Conservation (phyloP, 2,329 filamentous ascomycete species). For the Xylariomycetidae sp. region DNA sequence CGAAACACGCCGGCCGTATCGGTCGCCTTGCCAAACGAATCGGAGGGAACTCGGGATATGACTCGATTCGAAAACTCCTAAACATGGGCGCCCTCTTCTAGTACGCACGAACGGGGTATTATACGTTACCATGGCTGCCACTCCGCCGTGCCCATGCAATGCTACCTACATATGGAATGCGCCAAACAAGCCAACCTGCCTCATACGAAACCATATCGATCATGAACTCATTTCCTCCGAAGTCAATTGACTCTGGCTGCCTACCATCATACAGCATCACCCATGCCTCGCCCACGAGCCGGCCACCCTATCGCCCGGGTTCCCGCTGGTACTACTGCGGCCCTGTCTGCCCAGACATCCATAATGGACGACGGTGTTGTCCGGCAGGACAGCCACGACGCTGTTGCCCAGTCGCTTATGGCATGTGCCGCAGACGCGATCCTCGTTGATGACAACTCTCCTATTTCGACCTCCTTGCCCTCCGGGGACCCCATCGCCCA, state of each 20-base stretch:
- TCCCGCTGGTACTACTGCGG: slow-evolving; percentile 29
- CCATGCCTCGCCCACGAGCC: slow-evolving; percentile 26
- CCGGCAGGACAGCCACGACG: slow-evolving; percentile 83
- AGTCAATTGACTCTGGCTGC: no score
- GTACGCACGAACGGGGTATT: slow-evolving; percentile 16
- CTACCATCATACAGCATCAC: no score
- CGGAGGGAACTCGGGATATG: no score
- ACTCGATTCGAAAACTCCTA: no score
- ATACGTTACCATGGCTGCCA: slow-evolving; percentile 8
- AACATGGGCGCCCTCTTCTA: no score
- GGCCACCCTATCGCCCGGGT: slow-evolving; percentile 26
- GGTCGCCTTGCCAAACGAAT: no score
- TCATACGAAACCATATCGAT: no score
- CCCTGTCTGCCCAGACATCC: slow-evolving; percentile 56
- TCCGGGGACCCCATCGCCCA: slow-evolving; percentile 59
- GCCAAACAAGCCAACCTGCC: no score
- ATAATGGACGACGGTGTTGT: slow-evolving; percentile 76
- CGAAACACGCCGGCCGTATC: no score
- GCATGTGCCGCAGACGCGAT: slow-evolving; percentile 85
- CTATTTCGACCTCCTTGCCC: slow-evolving; percentile 45
- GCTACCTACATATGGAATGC: no score
- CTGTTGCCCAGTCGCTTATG: slow-evolving; percentile 88
- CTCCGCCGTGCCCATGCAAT: slow-evolving; percentile 14
- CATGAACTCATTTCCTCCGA: no score
- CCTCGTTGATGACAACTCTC: slow-evolving; percentile 77